Percentiles rank a stretch among this genome's conserved stretches.
These are phyloP conservation scores for Phytophthora idaei DNA, from an alignment of 352 stramenopile genomes.

Conservation along the genomic window DNA sequence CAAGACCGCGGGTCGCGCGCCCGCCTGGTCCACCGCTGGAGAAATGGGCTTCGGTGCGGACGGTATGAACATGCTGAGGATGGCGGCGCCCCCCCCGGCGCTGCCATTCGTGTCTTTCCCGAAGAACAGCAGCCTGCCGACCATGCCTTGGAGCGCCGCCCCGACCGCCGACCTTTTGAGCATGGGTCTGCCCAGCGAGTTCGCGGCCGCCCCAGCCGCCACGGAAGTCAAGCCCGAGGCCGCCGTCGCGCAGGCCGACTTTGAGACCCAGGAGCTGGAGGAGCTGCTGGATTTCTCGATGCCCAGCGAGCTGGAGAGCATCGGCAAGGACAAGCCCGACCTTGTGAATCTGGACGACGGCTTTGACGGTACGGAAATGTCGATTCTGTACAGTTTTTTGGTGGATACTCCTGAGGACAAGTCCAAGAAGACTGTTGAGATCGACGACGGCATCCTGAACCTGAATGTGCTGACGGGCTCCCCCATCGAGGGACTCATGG, in stretches of 20 bases:
- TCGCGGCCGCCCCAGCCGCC: conserved; percentile 18
- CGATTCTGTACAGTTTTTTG: conserved; percentile 87
- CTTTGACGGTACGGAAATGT: conserved; percentile 88
- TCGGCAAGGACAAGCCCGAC: conserved; percentile 76
- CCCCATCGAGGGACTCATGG: conserved; percentile 74
- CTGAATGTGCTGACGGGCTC: conserved; percentile 72
- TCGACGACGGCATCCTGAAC: conserved; percentile 78
- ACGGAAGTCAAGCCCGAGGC: conserved; percentile 45
- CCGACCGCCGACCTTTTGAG: conserved; percentile 44
- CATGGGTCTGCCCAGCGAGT: conserved; percentile 47
- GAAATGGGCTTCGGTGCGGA: conserved; percentile 41
- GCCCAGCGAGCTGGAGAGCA: conserved; percentile 55
- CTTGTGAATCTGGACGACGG: conserved; percentile 79
- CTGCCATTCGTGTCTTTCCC: conserved; percentile 77
- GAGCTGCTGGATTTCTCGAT: conserved; percentile 81
- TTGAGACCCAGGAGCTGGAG: conserved; percentile 74
- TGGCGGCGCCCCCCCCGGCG: conserved; percentile 59
- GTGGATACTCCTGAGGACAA: conserved; percentile 79
- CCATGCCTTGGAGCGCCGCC: conserved; percentile 53
- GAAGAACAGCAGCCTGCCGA: conserved; percentile 52
- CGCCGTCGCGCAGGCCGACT: conserved; percentile 34
- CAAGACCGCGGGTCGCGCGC: conserved; percentile 22
- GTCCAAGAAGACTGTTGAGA: conserved; percentile 52
- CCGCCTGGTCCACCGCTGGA: conserved; percentile 35
- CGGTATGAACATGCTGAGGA: conserved; percentile 66